These are phyloP conservation scores for Periconia sp. DNA, from an alignment of 2,329 filamentous ascomycete genomes.

Conservation along the genomic window DNA sequence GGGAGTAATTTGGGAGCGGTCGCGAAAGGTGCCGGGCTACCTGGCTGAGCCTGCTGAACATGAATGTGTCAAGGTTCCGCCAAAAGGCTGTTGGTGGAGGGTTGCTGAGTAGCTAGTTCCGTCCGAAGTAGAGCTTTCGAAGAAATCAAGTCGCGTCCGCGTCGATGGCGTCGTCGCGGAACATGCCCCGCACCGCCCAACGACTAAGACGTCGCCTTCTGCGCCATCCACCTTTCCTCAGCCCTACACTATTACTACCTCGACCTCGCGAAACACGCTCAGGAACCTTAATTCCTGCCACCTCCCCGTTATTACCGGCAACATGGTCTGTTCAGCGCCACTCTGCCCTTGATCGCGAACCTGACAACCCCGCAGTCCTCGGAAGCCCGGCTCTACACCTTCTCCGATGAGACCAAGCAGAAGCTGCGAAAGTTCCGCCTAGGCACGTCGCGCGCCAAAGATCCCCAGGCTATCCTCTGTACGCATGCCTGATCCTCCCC, in stretches of 20 bases:
- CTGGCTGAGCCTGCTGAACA: constrained; percentile 80
- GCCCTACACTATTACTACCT: constrained; percentile 16
- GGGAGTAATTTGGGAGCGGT: constrained; percentile 64
- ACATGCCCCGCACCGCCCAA: constrained; percentile 20
- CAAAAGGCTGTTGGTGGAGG: constrained; percentile 1
- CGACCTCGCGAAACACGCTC: constrained; percentile 11
- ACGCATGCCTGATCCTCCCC: constrained; percentile 48
- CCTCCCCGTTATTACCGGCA: not conserved
- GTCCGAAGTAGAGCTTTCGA: constrained; percentile 12
- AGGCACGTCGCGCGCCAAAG: constrained; percentile 83
- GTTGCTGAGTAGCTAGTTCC: constrained; percentile 26
- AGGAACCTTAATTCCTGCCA: constrained; percentile 7
- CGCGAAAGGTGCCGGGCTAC: constrained; percentile 73
- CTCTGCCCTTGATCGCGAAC: too few species aligned
- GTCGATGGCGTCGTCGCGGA: constrained; percentile 14
- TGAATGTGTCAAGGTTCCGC: constrained; percentile 48
- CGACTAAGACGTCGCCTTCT: constrained; percentile 8
- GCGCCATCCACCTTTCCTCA: constrained; percentile 19
- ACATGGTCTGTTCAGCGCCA: constrained; percentile 20
- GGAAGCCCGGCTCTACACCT: constrained; percentile 88
- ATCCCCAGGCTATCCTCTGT: constrained; percentile 94
- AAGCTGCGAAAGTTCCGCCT: constrained; percentile 94
- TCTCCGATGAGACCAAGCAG: constrained; percentile 87
- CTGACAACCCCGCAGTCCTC: constrained; percentile 59
- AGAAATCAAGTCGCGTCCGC: constrained; percentile 8